Conservation (phyloP, 2,329 filamentous ascomycete species). For the Fusarium sp. region DNA sequence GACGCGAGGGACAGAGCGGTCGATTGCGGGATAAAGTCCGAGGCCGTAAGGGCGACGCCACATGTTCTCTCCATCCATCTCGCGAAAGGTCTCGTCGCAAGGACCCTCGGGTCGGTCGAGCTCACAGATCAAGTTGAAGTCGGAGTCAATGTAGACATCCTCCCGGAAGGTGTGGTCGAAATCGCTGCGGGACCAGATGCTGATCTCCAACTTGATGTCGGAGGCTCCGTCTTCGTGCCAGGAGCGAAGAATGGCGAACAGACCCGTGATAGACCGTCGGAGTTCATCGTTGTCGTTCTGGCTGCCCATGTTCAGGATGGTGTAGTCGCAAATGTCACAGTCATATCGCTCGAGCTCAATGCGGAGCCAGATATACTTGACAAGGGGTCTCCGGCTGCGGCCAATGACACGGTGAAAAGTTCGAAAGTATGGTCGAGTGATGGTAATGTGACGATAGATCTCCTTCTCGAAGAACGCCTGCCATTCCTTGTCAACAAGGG, state of each 20-base stretch:
- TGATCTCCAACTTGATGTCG: constrained; percentile 3
- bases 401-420: neutral
- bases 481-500: constrained; percentile 1
- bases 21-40: neutral
- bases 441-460: constrained; percentile 3
- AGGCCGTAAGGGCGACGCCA: neutral
- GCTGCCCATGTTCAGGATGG: neutral
- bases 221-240: neutral
- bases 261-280: neutral
- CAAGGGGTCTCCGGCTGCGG: neutral
- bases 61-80: neutral
- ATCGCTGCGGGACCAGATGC: neutral
- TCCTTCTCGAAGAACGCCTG: constrained; percentile 3
- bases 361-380: constrained; percentile 1
- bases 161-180: neutral
- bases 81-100: neutral
- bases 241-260: neutral
- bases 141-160: neutral
- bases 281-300: neutral
- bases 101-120: neutral
- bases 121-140: neutral
- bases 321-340: neutral
- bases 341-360: neutral
- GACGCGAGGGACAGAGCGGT: neutral
- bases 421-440: neutral